These are phyloP conservation scores for Astrephomene gubernaculifera DNA, from an alignment of 139 green algal species.

Conservation along the genomic window DNA sequence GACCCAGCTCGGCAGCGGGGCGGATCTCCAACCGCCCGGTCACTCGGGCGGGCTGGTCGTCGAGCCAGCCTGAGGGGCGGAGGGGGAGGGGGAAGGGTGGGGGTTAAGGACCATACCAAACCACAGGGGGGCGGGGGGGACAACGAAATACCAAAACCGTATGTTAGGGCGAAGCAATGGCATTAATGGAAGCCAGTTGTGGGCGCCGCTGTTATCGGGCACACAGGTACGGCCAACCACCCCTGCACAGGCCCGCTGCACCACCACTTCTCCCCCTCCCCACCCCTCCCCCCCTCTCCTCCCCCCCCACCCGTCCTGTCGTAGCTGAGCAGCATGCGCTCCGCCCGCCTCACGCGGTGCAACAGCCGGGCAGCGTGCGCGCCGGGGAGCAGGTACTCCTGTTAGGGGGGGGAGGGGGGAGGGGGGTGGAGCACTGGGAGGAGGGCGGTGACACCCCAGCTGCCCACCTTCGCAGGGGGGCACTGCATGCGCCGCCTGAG, in stretches of 20 bases:
- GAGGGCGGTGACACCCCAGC: no score
- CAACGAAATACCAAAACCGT: no score
- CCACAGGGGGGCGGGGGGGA: no score
- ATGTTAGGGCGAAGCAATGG: no score
- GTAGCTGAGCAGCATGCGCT: conserved; percentile 91
- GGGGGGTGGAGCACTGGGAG: background rate
- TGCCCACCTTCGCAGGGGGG: no score
- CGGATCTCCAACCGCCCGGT: conserved; percentile 85
- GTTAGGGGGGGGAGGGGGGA: background rate
- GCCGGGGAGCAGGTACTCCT: conserved; percentile 70
- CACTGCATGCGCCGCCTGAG: no score
- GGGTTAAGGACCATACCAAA: no score
- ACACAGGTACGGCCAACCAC: no score
- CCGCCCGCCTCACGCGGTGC: conserved; percentile 84
- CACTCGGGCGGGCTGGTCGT: conserved; percentile 78
- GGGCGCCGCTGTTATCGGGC: no score
- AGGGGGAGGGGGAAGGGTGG: background rate
- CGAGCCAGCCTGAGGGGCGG: conserved; percentile 79
- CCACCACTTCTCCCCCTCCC: background rate
- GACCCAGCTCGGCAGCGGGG: conserved; percentile 89
- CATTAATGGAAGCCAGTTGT: no score
- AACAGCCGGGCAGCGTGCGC: conserved; percentile 76
- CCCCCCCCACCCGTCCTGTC: conserved; percentile 75
- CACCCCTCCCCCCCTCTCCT: background rate
- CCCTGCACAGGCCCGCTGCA: no score